Evolutionary conservation across 2,329 filamentous ascomycete species (phyloP).

Genomic region (Graphilbum fragrans): DNA sequence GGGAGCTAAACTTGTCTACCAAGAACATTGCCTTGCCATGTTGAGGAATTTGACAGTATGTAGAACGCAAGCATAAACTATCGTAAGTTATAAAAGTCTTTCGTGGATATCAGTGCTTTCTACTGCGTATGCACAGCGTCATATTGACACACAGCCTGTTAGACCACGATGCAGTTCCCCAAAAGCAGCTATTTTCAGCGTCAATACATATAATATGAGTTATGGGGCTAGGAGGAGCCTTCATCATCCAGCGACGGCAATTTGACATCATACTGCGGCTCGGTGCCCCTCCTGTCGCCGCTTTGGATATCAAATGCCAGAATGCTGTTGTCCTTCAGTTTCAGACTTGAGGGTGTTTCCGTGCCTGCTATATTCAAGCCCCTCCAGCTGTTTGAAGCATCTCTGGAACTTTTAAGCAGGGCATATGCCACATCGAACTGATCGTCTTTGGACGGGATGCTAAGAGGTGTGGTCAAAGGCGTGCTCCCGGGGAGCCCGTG

Average conservation of each 20-base stretch:
- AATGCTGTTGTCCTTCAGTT: constrained; percentile 32
- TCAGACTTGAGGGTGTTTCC: constrained; percentile 28
- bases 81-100: too few species aligned
- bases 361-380: constrained; percentile 24
- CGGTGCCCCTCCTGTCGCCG: constrained; percentile 22
- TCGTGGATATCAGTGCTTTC: too few species aligned
- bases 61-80: too few species aligned
- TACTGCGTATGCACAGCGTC: too few species aligned
- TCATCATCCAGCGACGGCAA: constrained; percentile 25
- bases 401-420: constrained; percentile 28
- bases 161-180: too few species aligned
- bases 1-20: too few species aligned
- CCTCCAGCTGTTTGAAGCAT: constrained; percentile 37
- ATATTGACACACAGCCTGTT: too few species aligned
- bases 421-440: constrained; percentile 29
- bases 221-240: constrained; percentile 12
- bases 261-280: constrained; percentile 26
- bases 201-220: too few species aligned
- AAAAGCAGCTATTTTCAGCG: too few species aligned
- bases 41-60: too few species aligned
- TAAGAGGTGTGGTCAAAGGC: constrained; percentile 19
- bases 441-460: constrained; percentile 26
- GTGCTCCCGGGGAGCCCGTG: constrained; percentile 31
- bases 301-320: constrained; percentile 36
- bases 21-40: too few species aligned